Base-by-base conservation (phyloP, 768 basidiomycete species). In the Boletus sp. region DNA sequence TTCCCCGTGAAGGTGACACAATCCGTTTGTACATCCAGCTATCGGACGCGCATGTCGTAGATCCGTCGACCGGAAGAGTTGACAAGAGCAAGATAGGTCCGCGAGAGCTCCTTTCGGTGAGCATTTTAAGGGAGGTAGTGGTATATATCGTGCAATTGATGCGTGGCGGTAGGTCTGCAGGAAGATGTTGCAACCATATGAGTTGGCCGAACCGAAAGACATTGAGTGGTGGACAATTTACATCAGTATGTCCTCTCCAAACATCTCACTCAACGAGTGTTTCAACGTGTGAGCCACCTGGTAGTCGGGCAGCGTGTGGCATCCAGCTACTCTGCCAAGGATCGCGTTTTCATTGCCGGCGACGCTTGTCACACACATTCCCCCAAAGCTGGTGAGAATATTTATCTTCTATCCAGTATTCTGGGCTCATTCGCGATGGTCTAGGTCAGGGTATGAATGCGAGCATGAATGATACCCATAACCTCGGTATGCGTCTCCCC, bases 401-500 rank as follows among this genome's bases (percentile, higher is more conserved):
- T 10, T 15, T 46, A 28, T 32, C 17, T 33, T 18, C 17, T 8
- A n/a, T 35, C 6, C 20, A 6, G 47, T 5, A 36, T 9, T 11
- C 47, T 36, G 18, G 12, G 20, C n/a, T 36, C 33, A n/a, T 32
- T 48, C 14, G 17, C 5, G 10, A 11, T 10, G 7, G 8, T 48
- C 7, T 24, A 48, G 47, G 47, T 24, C 47, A 48, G 33, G 47
- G 47, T 4, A 48, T 48, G 47, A 48, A 48, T 36, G 47, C 47
- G 14, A 48, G 47, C 35, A 48, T 48, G 33, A 36, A 20, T 7
- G 47, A 48, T 36, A 36, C 47, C 47, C 47, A 48, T 48, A 48
- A 48, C 33, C 47, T 48, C 33, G 47, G 47, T 80, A 57, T 44
- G 71, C 53, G 2, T 40, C 10, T 44, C n/a, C 5, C 33, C 3